A percentile compares a stretch with the other conserved stretches of the same genome.
These are phyloP conservation scores for Aspergillus asperescens DNA, from an alignment of 495 filamentous ascomycete species.

Conservation along the genomic window DNA sequence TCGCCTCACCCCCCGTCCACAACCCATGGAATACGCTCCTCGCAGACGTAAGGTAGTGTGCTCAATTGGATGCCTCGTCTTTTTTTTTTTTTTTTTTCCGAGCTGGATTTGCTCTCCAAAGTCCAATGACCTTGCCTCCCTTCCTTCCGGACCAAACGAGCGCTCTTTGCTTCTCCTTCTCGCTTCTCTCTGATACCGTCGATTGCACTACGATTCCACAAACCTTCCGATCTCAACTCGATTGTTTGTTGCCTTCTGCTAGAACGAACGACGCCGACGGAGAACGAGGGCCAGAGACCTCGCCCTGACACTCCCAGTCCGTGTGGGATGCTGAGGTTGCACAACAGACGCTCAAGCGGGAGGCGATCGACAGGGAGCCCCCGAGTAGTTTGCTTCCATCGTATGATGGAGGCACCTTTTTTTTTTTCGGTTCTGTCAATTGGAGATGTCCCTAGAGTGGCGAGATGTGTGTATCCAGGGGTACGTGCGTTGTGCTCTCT, in stretches of 20 bases:
- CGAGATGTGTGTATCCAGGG: neutral
- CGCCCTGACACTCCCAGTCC: neutral
- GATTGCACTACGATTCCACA: neutral
- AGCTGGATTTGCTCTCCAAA: neutral
- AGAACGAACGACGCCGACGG: slow-evolving; percentile 1
- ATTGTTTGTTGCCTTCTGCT: neutral
- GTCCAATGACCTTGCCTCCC: neutral
- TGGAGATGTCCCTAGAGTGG: neutral
- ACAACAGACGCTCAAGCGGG: slow-evolving; percentile 6
- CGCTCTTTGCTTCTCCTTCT: neutral
- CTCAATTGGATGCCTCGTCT: slow-evolving; percentile 7
- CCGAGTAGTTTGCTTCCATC: neutral
- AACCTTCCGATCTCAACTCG: neutral
- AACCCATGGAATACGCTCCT: neutral
- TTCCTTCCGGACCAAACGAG: neutral
- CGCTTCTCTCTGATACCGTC: neutral
- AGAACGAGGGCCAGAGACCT: slow-evolving; percentile 1
- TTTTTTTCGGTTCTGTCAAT: neutral
- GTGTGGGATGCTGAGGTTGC: slow-evolving; percentile 12
- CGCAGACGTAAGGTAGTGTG: neutral
- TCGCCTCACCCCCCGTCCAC: slow-evolving; percentile 2
- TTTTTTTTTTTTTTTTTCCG: neutral
- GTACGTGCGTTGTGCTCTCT: neutral
- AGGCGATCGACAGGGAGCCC: slow-evolving; percentile 8
- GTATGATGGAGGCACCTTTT: neutral